Percentiles rank a stretch among this genome's conserved stretches.
Conservation (phyloP, 2,329 filamentous ascomycete genomes). For the Metarhizium guizhouense region DNA sequence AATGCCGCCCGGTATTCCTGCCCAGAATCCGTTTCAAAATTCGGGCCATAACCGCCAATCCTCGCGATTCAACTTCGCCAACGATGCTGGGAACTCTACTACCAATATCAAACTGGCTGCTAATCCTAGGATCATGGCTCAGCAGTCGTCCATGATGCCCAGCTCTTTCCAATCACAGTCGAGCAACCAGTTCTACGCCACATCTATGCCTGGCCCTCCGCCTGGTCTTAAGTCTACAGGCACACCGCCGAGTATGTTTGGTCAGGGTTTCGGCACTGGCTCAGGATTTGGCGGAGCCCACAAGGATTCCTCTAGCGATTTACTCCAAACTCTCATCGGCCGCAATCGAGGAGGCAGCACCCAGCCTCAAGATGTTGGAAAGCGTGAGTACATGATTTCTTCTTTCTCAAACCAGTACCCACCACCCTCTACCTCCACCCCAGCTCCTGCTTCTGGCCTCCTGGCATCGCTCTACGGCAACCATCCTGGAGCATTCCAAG, state of each 20-base stretch:
- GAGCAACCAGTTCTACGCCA: constrained; percentile 67
- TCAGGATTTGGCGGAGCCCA: constrained; percentile 57
- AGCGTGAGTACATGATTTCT: constrained; percentile 98
- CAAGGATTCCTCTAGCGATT: constrained; percentile 56
- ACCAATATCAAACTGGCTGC: constrained; percentile 64
- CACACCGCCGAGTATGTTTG: constrained; percentile 91
- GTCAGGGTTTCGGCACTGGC: constrained; percentile 69
- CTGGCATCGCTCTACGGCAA: constrained; percentile 85
- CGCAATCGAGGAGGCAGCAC: constrained; percentile 56
- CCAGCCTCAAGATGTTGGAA: constrained; percentile 75
- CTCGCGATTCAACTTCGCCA: constrained; percentile 81
- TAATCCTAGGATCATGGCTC: constrained; percentile 72
- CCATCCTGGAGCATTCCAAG: constrained; percentile 79
- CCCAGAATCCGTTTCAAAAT: constrained; percentile 41
- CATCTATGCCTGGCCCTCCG: constrained; percentile 83
- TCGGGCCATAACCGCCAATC: constrained; percentile 71
- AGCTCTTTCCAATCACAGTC: constrained; percentile 50
- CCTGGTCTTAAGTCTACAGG: constrained; percentile 92
- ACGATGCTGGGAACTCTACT: constrained; percentile 50
- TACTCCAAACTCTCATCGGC: constrained; percentile 76
- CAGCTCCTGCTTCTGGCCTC: constrained; percentile 83
- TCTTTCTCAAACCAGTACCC: constrained; percentile 83
- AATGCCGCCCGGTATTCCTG: constrained; percentile 49
- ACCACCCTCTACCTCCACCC: constrained; percentile 70
- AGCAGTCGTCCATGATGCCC: constrained; percentile 83